Conservation (phyloP, 352 stramenopile species). For the Halophytophthora batemanensis region DNA sequence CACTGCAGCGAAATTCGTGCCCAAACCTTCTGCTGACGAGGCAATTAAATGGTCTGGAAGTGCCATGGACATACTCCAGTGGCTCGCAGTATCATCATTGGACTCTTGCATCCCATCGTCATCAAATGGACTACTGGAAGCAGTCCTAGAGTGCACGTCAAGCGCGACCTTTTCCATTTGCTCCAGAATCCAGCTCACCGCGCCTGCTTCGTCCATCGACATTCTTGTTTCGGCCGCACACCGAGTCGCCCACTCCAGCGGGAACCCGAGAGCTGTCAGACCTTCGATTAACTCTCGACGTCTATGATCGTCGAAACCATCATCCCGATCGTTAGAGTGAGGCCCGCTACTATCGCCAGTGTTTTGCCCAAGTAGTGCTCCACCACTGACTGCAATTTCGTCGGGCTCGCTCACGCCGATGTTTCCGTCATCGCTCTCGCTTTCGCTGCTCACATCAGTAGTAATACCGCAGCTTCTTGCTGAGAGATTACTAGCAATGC, state of each 20-base stretch:
- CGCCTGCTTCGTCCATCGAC: slow-evolving; percentile 53
- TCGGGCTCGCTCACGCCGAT: slow-evolving; percentile 21
- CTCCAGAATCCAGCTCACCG: slow-evolving; percentile 89
- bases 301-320: slow-evolving; percentile 14
- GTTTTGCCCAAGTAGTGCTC: not conserved
- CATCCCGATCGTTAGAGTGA: slow-evolving; percentile 5
- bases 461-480: not conserved
- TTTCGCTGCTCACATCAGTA: slow-evolving; percentile 11
- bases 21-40: slow-evolving; percentile 14
- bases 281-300: slow-evolving; percentile 66
- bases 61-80: slow-evolving; percentile 9
- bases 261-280: slow-evolving; percentile 82
- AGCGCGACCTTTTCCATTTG: slow-evolving; percentile 78
- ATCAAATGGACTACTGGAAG: not conserved
- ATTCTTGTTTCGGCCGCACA: slow-evolving; percentile 55
- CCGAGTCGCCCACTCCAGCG: slow-evolving; percentile 66
- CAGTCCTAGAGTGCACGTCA: slow-evolving; percentile 4
- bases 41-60: slow-evolving; percentile 13
- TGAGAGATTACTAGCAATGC: not conserved
- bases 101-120: slow-evolving; percentile 3
- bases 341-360: slow-evolving; percentile 10
- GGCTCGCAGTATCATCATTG: not conserved
- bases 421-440: slow-evolving; percentile 14
- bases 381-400: slow-evolving; percentile 3
- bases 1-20: not conserved